Percentiles rank a stretch among this genome's conserved stretches.
phyloP scores from a whole-genome alignment of 306 rosid species.

The Casuarina cunninghamiana region DNA sequence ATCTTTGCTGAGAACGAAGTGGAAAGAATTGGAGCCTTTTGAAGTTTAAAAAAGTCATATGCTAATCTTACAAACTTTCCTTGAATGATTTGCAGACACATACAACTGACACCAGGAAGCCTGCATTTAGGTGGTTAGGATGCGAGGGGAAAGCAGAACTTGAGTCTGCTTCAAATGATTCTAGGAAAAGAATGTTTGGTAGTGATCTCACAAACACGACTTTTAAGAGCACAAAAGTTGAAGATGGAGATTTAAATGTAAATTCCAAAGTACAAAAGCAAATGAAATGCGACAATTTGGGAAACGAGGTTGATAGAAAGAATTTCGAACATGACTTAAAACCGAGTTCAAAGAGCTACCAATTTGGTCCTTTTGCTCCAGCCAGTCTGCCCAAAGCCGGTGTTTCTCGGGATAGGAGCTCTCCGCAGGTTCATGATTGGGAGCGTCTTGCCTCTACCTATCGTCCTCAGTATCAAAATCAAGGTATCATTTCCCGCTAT shows the following conservation, averaged over 20 bases:
- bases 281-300: conserved; percentile 24
- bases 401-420: conserved; percentile 37
- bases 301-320: conserved; percentile 35
- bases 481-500: conserved; percentile 56
- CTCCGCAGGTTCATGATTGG: conserved; percentile 56
- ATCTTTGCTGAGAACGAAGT: background rate
- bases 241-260: conserved; percentile 29
- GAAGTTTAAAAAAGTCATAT: background rate
- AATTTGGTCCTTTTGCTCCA: conserved; percentile 92
- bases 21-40: no score
- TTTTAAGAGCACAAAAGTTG: conserved; percentile 49
- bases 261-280: conserved; percentile 31
- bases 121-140: conserved; percentile 92
- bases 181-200: conserved; percentile 80
- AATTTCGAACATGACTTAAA: conserved; percentile 31
- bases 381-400: conserved; percentile 44
- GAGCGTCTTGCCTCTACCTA: conserved; percentile 58
- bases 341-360: conserved; percentile 49
- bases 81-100: conserved; percentile 60
- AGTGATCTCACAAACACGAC: conserved; percentile 65
- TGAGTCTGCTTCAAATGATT: conserved; percentile 32
- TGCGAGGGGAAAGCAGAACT: conserved; percentile 38
- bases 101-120: conserved; percentile 71
- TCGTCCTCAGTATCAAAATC: conserved; percentile 77
- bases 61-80: background rate